Conservation (phyloP, 768 basidiomycete genomes). For the Solioccasus polychromus region DNA sequence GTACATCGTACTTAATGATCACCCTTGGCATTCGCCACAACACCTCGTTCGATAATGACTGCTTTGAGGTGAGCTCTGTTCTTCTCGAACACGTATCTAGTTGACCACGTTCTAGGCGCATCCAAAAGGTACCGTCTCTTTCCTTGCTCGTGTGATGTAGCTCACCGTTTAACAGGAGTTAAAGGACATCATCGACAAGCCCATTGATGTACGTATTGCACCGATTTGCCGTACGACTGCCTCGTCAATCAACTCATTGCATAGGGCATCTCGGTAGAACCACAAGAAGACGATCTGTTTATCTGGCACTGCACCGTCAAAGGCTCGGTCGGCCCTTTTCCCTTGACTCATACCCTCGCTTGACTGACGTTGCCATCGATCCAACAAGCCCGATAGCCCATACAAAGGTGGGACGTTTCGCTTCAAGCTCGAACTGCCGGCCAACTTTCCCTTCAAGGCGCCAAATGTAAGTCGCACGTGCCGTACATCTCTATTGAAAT, state of each 20-base stretch:
- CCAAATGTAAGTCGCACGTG: conserved; percentile 51
- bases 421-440: conserved; percentile 69
- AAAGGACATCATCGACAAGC: conserved; percentile 54
- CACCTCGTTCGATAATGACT: conserved; percentile 33
- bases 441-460: conserved; percentile 86
- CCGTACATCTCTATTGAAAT: conserved; percentile 4
- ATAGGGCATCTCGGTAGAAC: conserved; percentile 62
- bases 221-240: conserved; percentile 8
- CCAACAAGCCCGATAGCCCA: conserved; percentile 64
- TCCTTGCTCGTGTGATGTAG: not conserved
- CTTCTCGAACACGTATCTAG: not conserved
- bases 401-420: conserved; percentile 81
- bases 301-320: conserved; percentile 78
- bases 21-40: no score
- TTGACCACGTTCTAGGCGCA: conserved; percentile 50
- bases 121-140: conserved; percentile 58
- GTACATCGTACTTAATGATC: no score
- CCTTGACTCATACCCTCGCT: conserved; percentile 1
- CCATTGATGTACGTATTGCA: conserved; percentile 53
- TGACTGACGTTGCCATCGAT: conserved; percentile 3
- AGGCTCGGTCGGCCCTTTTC: conserved; percentile 53
- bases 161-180: conserved; percentile 54
- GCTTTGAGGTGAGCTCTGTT: conserved; percentile 34
- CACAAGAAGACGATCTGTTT: conserved; percentile 69
- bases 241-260: conserved; percentile 8